These are phyloP conservation scores for Aspergillus brasiliensis DNA, from an alignment of 2,329 filamentous ascomycete species.

Conservation along the genomic window DNA sequence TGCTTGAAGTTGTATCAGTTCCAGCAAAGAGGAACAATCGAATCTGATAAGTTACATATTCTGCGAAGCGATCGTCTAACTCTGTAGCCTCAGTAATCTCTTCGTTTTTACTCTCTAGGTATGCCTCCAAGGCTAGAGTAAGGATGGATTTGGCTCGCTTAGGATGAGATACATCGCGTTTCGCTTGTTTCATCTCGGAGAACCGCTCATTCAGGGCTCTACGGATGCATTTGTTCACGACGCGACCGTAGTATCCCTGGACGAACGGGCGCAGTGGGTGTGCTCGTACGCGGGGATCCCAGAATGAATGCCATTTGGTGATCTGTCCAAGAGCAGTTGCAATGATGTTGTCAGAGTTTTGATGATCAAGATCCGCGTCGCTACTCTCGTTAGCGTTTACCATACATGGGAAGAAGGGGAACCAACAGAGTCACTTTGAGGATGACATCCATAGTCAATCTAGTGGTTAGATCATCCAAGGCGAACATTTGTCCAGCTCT, in stretches of 20 bases:
- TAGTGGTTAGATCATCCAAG: conserved; percentile 6
- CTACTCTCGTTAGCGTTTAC: not conserved
- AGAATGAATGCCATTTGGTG: conserved; percentile 3
- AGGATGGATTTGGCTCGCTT: conserved; percentile 7
- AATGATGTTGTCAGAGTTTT: conserved; percentile 1
- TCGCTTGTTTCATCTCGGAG: not conserved
- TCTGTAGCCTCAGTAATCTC: not conserved
- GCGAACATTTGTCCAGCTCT: not conserved
- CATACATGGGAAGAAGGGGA: too few species aligned
- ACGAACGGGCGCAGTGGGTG: not conserved
- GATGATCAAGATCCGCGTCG: conserved; percentile 7
- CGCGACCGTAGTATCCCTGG: not conserved
- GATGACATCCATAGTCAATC: conserved; percentile 9
- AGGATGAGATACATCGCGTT: not conserved
- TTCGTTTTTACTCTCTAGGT: conserved; percentile 3
- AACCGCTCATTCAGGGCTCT: not conserved
- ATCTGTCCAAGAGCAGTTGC: conserved; percentile 2
- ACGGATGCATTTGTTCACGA: conserved; percentile 7
- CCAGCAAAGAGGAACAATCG: conserved; percentile 34
- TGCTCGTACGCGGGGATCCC: conserved; percentile 1
- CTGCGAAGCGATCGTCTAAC: not conserved
- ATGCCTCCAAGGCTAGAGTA: conserved; percentile 2
- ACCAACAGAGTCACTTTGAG: conserved; percentile 10
- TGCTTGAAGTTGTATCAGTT: conserved; percentile 30
- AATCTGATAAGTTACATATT: conserved; percentile 2